Evolutionary conservation across 768 basidiomycete genomes (phyloP).

Genomic region (Phlebiopsis gigantea): DNA sequence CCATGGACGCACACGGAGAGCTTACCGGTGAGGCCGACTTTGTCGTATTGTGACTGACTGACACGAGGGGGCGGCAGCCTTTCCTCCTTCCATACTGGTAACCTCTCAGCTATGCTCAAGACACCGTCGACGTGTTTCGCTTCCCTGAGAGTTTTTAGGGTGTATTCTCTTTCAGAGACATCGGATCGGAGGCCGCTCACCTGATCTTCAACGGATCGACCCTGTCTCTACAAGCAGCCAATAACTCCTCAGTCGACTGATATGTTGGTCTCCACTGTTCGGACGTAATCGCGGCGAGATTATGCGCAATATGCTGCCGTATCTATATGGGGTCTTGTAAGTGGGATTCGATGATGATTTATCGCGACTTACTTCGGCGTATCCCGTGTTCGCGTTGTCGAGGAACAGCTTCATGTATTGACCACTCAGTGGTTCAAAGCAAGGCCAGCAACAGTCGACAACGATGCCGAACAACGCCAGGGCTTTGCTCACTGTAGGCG

Average conservation of each 20-base stretch:
- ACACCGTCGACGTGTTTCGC: slow-evolving; percentile 54
- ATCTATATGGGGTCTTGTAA: slow-evolving; percentile 39
- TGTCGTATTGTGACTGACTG: slow-evolving; percentile 86
- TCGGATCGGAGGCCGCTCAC: slow-evolving; percentile 32
- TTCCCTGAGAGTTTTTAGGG: slow-evolving; percentile 29
- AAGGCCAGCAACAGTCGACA: slow-evolving; percentile 58
- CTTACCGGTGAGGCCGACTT: slow-evolving; percentile 79
- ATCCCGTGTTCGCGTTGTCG: slow-evolving; percentile 72
- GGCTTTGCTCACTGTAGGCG: slow-evolving; percentile 63
- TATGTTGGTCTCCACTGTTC: slow-evolving; percentile 70
- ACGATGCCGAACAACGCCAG: slow-evolving; percentile 62
- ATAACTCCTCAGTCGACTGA: slow-evolving; percentile 45
- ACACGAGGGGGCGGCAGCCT: slow-evolving; percentile 84
- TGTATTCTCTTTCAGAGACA: not conserved
- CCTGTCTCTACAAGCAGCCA: slow-evolving; percentile 45
- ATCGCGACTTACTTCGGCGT: slow-evolving; percentile 61
- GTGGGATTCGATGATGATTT: not conserved
- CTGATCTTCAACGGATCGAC: slow-evolving; percentile 59
- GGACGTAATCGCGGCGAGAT: slow-evolving; percentile 50
- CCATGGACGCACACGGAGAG: slow-evolving; percentile 8
- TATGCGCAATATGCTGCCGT: slow-evolving; percentile 62
- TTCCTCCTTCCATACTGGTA: slow-evolving; percentile 68
- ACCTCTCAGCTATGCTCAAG: slow-evolving; percentile 45
- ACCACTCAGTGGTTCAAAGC: slow-evolving; percentile 63
- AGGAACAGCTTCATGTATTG: slow-evolving; percentile 68